Base-by-base conservation (phyloP, 768 basidiomycete species). In the Suillus paluster region DNA sequence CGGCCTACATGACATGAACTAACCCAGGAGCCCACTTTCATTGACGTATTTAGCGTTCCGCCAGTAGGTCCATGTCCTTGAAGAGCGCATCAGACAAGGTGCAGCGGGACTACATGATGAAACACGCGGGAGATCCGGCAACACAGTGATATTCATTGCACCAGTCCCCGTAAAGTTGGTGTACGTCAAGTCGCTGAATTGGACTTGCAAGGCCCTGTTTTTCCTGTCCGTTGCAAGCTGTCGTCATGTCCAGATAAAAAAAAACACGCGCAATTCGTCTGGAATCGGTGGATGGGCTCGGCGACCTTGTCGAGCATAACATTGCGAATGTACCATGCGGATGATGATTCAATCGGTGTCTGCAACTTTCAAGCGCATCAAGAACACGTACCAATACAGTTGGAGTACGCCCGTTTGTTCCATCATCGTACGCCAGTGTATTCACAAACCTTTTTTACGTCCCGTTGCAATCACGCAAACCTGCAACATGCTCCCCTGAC, bases 391-490 rank as follows among this genome's bases (percentile, higher is more conserved):
- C 25, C 25, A 23, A 17, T 15, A 45, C 86, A 7, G 82, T 84
- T 1, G 85, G 85, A 8, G 85, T 85, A 10, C 71, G 70, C 3
- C 86, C 84, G 62, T 83, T 79, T 3, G 79, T 75, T 3, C 80
- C 83, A 34, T 79, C 25, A 23, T 23, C 79, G 70, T 84, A 86
- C 6, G 84, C 79, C 84, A 84, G 57, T 33, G 21, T 45, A 11
- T 11, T 45, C 21, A 0, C 44, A 45, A 45, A 14, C 12, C 2
- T 45, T 45, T 21, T 45, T 23, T 14, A 23, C 6, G 12, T 45
- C 21, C 21, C 12, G 21, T 45, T 45, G 21, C 44, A 45, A 45
- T 45, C 21, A 44, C 19, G 9, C n/a, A n/a, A 42, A 44, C 42
- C n/a, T n/a, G n/a, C 44, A 44, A n/a, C n/a, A n/a, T n/a, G n/a